Evolutionary conservation across 495 filamentous ascomycete genomes (phyloP).

Genomic region (Penicillium canescens): DNA sequence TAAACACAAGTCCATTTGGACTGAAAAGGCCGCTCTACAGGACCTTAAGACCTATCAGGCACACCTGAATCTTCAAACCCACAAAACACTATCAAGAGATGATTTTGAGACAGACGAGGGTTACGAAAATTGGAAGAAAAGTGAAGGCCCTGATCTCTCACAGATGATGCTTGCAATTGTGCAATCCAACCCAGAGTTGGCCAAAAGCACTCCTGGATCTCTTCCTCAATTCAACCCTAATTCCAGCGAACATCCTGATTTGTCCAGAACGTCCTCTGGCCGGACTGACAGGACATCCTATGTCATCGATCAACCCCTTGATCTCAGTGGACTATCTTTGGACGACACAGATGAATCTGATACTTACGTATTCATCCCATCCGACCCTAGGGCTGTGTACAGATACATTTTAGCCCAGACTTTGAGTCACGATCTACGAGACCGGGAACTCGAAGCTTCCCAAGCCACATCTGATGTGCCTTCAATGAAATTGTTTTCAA

Average conservation of each 20-base stretch:
- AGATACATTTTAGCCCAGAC: conserved; percentile 74
- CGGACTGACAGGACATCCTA: conserved; percentile 52
- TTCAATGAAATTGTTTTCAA: conserved; percentile 70
- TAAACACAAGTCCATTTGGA: conserved; percentile 77
- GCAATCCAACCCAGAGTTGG: conserved; percentile 81
- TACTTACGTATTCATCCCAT: conserved; percentile 83
- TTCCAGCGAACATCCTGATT: conserved; percentile 46
- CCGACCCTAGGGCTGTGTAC: conserved; percentile 80
- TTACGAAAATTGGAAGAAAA: conserved; percentile 86
- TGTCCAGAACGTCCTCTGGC: conserved; percentile 55
- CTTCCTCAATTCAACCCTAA: conserved; percentile 53
- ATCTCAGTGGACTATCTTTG: conserved; percentile 70
- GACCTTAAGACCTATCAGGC: conserved; percentile 93
- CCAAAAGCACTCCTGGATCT: conserved; percentile 59
- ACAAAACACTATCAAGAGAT: conserved; percentile 71
- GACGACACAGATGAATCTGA: conserved; percentile 50
- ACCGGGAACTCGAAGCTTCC: conserved; percentile 53
- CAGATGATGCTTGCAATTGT: conserved; percentile 92
- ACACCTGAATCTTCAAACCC: conserved; percentile 76
- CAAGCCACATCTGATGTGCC: conserved; percentile 52
- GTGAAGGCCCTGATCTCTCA: conserved; percentile 77
- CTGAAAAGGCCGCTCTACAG: conserved; percentile 82
- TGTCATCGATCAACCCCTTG: conserved; percentile 74
- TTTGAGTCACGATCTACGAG: conserved; percentile 65
- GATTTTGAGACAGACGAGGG: conserved; percentile 93